Evolutionary conservation across 2,329 filamentous ascomycete genomes (phyloP), one percentile per base, ranked within the genome.

Genomic region (Epichloe sp.): DNA sequence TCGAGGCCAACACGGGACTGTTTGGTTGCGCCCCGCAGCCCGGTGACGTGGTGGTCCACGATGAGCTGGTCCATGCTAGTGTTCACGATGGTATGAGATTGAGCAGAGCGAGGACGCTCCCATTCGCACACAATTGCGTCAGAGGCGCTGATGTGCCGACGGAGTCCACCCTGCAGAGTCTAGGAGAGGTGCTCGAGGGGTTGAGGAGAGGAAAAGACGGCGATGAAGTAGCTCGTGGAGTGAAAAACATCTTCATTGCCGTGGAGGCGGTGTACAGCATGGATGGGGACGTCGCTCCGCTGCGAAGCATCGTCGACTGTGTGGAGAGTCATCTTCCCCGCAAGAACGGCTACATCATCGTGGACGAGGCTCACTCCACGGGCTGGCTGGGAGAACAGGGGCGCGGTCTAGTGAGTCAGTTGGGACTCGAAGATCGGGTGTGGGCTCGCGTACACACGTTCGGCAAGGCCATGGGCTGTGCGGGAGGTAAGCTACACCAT

Each of bases 231-330:
- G 44, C 44, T 0, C 48, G 55, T 0, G 76, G 77, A 0, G 52
- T 60, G 1, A 61, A 61, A 0, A 82, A 78, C 55, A 72, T 88
- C 3, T 85, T 88, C 56, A 63, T 88, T n/a, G 79, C 79, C 0
- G 72, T 87, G 0, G 85, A 88, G 57, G 78, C 76, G 0, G 71
- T 88, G 0, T 91, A 93, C 63, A 89, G 85, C 62, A 93, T 93
- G 87, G 86, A 91, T 49, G 87, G 87, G 0, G 85, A 90, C 57
- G 67, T 87, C 17, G 78, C 78, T 0, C 83, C 83, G 0, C 67
- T 93, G 11, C 59, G 61, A 11, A 73, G 80, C 5, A 77, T 90
- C 17, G 72, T 85, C 1, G 63, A 72, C 0, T 68, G 77, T 4
- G 74, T 85, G 0, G 74, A 84, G 41, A 63, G 68, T 1, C 59